These are phyloP conservation scores for Arxiozyma heterogenica DNA, from an alignment of 1,139 yeast genomes.

Conservation along the genomic window DNA sequence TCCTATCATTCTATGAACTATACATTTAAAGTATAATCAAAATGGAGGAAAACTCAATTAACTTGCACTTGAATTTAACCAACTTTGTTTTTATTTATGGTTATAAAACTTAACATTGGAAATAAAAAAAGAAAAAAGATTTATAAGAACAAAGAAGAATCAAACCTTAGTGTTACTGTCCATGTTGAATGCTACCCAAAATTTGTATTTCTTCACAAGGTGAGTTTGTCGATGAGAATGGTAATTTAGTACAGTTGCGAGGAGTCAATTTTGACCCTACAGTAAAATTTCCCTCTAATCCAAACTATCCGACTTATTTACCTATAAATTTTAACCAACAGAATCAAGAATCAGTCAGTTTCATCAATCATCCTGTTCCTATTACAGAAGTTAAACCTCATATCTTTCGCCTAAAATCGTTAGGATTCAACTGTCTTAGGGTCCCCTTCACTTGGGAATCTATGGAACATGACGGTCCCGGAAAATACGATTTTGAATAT, in stretches of 20 bases:
- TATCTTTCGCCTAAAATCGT: slow-evolving; percentile 55
- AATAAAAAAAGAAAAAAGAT: not conserved
- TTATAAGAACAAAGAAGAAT: not conserved
- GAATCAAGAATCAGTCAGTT: slow-evolving; percentile 48
- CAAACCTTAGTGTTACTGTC: not conserved
- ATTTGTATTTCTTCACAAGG: slow-evolving; percentile 32
- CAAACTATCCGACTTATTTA: slow-evolving; percentile 46
- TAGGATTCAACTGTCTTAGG: slow-evolving; percentile 77
- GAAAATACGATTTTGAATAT: slow-evolving; percentile 67
- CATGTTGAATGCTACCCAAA: not conserved
- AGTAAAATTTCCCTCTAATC: slow-evolving; percentile 59
- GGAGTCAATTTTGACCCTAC: slow-evolving; percentile 82
- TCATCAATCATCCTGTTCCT: slow-evolving; percentile 76
- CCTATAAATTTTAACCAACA: slow-evolving; percentile 55
- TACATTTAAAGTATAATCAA: not conserved
- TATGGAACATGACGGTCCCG: slow-evolving; percentile 82
- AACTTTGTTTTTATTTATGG: not conserved
- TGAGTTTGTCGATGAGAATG: slow-evolving; percentile 49
- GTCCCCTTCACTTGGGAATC: slow-evolving; percentile 90
- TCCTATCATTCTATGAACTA: not conserved
- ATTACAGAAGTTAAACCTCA: slow-evolving; percentile 64
- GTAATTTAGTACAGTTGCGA: slow-evolving; percentile 53
- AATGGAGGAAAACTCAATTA: too few relatives aligned
- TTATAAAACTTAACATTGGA: not conserved
- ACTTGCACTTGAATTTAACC: too few relatives aligned